phyloP scores from a whole-genome alignment of 192 early-diverging fungal species.

The Coemansia sp. region DNA sequence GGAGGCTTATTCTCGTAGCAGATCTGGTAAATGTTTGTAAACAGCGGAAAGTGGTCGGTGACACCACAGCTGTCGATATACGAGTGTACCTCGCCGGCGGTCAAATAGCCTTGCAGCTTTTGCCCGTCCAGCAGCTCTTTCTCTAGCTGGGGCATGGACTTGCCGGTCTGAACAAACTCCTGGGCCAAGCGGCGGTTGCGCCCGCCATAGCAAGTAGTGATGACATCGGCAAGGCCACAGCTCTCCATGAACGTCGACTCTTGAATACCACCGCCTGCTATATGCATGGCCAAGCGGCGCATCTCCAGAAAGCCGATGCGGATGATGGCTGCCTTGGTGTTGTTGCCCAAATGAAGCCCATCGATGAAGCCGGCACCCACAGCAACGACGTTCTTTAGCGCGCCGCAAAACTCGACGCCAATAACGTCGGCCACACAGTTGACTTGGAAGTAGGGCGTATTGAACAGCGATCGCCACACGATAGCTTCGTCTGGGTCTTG shows the following conservation, averaged over 20 bases:
- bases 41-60: conserved; percentile 82
- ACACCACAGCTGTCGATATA: conserved; percentile 70
- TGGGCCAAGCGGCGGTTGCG: conserved; percentile 93
- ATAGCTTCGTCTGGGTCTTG: conserved; percentile 68
- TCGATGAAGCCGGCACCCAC: conserved; percentile 95
- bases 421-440: conserved; percentile 81
- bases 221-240: conserved; percentile 95
- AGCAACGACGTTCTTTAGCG: conserved; percentile 98
- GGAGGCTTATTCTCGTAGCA: conserved; percentile 79
- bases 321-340: conserved; percentile 98
- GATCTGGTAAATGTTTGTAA: conserved; percentile 91
- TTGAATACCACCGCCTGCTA: conserved; percentile 75
- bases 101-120: conserved; percentile 95
- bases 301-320: conserved; percentile 95
- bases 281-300: conserved; percentile 86
- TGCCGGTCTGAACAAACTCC: conserved; percentile 87
- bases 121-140: conserved; percentile 93
- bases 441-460: conserved; percentile 89
- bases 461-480: conserved; percentile 77
- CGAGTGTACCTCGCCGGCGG: conserved; percentile 81
- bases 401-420: conserved; percentile 97
- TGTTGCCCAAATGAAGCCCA: conserved; percentile 89
- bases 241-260: conserved; percentile 96
- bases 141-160: conserved; percentile 91
- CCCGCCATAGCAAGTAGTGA: conserved; percentile 97